Conservation (phyloP, 768 basidiomycete genomes). For the Obba rivulosa region DNA sequence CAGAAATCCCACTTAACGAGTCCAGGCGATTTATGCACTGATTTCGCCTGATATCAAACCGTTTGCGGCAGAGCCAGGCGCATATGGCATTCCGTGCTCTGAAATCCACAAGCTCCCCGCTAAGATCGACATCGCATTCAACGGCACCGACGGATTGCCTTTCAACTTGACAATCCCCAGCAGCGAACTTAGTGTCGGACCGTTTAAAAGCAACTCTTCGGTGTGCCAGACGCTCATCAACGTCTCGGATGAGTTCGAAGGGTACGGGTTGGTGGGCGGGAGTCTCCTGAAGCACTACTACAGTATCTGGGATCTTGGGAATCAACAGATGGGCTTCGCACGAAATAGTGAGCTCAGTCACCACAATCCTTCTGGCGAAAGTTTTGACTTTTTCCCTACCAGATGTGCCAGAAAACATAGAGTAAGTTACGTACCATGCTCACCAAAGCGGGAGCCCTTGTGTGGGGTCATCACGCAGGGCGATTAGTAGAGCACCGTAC, state of each 20-base stretch:
- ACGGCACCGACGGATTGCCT: slow-evolving; percentile 37
- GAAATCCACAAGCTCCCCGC: slow-evolving; percentile 43
- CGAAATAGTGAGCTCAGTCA: slow-evolving; percentile 19
- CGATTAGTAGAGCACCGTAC: too few species aligned
- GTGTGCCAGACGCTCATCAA: slow-evolving; percentile 56
- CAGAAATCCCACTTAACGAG: background rate
- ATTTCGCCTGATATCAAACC: slow-evolving; percentile 53
- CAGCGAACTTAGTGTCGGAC: slow-evolving; percentile 51
- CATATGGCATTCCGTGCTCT: slow-evolving; percentile 44
- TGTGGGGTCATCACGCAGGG: too few species aligned
- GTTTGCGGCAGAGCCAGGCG: slow-evolving; percentile 44
- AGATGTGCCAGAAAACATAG: too few species aligned
- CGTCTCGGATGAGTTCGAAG: slow-evolving; percentile 36
- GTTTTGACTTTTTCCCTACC: too few species aligned
- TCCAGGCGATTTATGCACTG: slow-evolving; percentile 48
- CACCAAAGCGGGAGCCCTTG: too few species aligned
- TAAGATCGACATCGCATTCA: slow-evolving; percentile 47
- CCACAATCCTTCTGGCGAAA: too few species aligned
- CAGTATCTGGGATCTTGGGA: slow-evolving; percentile 51
- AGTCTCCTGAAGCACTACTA: slow-evolving; percentile 57
- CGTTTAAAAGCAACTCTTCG: slow-evolving; percentile 42
- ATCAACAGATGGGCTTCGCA: slow-evolving; percentile 47
- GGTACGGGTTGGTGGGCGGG: slow-evolving; percentile 43
- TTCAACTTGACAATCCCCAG: slow-evolving; percentile 58
- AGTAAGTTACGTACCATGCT: too few species aligned